Conservation (phyloP, 192 early-diverging fungal species). For the Phycomyces nitens region DNA sequence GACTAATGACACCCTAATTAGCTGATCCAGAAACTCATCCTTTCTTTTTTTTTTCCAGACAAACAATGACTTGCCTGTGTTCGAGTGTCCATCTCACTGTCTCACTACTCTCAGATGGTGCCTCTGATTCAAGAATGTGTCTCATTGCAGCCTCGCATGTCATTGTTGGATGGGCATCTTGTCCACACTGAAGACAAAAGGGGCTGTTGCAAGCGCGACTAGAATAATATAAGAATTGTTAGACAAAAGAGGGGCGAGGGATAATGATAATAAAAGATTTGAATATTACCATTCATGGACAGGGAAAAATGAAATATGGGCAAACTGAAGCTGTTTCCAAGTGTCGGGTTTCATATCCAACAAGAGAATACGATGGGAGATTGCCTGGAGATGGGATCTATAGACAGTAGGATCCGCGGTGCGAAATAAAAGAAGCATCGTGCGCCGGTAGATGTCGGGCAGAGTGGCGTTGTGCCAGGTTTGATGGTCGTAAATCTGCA, state of each 20-base stretch:
- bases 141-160: slow-evolving; percentile 45
- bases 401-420: not conserved
- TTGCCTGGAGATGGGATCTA: not conserved
- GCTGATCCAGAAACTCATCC: too few relatives aligned
- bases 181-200: slow-evolving; percentile 53
- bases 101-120: not conserved
- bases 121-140: slow-evolving; percentile 16
- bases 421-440: not conserved
- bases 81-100: not conserved
- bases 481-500: slow-evolving; percentile 7
- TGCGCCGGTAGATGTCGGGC: slow-evolving; percentile 5
- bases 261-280: slow-evolving; percentile 1
- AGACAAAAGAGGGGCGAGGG: not conserved
- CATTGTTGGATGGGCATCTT: slow-evolving; percentile 33
- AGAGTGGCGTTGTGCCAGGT: slow-evolving; percentile 11
- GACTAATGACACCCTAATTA: slow-evolving; percentile 26
- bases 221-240: slow-evolving; percentile 16
- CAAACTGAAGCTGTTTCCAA: slow-evolving; percentile 58
- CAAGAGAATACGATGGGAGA: slow-evolving; percentile 5
- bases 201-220: slow-evolving; percentile 35
- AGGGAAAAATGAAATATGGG: slow-evolving; percentile 50
- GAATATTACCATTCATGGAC: slow-evolving; percentile 40
- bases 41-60: too few relatives aligned
- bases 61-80: not conserved
- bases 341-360: slow-evolving; percentile 33